A percentile compares a stretch with the other conserved stretches of the same genome.
Conservation (phyloP, 2,329 filamentous ascomycete genomes). For the Colletotrichum gigasporum region DNA sequence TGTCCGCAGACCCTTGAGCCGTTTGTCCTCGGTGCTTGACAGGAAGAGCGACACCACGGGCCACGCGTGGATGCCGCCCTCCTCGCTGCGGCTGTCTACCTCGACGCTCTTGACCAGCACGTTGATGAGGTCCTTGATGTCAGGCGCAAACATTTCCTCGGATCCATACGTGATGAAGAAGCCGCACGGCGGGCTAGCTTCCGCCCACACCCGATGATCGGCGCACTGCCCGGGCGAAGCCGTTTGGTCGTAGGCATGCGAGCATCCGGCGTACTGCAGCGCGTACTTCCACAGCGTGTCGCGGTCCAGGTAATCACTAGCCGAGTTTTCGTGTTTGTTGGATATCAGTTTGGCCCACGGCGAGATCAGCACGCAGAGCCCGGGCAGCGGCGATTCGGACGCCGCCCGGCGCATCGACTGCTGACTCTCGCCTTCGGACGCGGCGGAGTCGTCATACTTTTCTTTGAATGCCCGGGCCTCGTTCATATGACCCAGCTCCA, state of each 20-base stretch:
- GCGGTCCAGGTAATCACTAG: constrained; percentile 79
- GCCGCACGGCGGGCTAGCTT: constrained; percentile 72
- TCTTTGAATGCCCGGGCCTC: constrained; percentile 30
- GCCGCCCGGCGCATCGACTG: constrained; percentile 16
- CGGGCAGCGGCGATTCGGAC: constrained; percentile 41
- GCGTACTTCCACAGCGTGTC: constrained; percentile 75
- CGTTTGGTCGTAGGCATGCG: constrained; percentile 44
- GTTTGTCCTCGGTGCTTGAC: constrained; percentile 55
- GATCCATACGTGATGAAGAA: constrained; percentile 77
- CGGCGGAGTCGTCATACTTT: constrained; percentile 12
- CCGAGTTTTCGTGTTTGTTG: constrained; percentile 71
- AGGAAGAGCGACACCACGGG: constrained; percentile 75
- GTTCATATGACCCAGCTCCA: constrained; percentile 67
- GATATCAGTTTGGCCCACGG: constrained; percentile 83
- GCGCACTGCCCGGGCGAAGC: constrained; percentile 76
- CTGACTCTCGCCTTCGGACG: constrained; percentile 24
- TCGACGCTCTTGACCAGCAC: constrained; percentile 62
- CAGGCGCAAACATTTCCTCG: constrained; percentile 80
- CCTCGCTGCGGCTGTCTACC: constrained; percentile 68
- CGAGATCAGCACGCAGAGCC: constrained; percentile 77
- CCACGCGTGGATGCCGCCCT: constrained; percentile 82
- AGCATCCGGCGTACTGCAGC: constrained; percentile 69
- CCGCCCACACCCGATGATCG: constrained; percentile 72
- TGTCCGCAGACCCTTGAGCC: constrained; percentile 61
- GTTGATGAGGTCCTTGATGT: constrained; percentile 69